A percentile compares a stretch with the other conserved stretches of the same genome.
Evolutionary conservation across 352 stramenopile species (phyloP).

Genomic region (Phytophthora kernoviae): DNA sequence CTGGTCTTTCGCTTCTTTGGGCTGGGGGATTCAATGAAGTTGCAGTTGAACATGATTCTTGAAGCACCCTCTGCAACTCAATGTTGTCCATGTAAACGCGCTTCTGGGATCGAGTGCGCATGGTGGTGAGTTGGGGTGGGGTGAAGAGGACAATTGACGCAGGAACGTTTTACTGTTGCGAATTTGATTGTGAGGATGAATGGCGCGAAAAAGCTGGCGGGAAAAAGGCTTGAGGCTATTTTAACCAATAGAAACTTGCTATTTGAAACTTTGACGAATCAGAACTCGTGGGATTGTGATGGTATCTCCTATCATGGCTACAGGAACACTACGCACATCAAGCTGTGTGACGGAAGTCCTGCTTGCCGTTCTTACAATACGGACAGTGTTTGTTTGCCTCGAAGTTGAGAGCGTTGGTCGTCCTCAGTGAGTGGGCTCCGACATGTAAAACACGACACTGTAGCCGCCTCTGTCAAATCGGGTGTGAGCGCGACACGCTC

Average conservation of each 20-base stretch:
- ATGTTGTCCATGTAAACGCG: slow-evolving; percentile 20
- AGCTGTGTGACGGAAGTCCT: slow-evolving; percentile 34
- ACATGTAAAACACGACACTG: slow-evolving; percentile 59
- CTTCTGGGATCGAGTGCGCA: slow-evolving; percentile 35
- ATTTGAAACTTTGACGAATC: slow-evolving; percentile 18
- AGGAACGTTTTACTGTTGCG: slow-evolving; percentile 3
- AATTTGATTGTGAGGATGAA: slow-evolving; percentile 28
- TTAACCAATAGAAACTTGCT: slow-evolving; percentile 8
- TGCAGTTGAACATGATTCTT: neutral
- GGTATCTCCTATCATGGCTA: neutral
- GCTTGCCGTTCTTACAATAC: slow-evolving; percentile 62
- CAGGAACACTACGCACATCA: neutral
- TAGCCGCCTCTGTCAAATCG: slow-evolving; percentile 48
- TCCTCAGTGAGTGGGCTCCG: slow-evolving; percentile 57
- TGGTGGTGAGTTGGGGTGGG: slow-evolving; percentile 3
- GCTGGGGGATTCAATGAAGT: slow-evolving; percentile 13
- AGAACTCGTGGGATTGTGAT: neutral
- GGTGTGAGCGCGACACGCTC: slow-evolving; percentile 73
- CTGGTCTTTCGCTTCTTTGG: slow-evolving; percentile 35
- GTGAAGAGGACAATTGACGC: slow-evolving; percentile 1
- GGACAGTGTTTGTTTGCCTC: slow-evolving; percentile 48
- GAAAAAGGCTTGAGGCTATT: slow-evolving; percentile 7
- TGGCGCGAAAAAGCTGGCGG: slow-evolving; percentile 26
- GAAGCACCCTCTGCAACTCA: slow-evolving; percentile 10
- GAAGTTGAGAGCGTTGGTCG: slow-evolving; percentile 55